phyloP scores from a whole-genome alignment of 2,329 filamentous ascomycete genomes.

The Neodidymelliopsis sp. region DNA sequence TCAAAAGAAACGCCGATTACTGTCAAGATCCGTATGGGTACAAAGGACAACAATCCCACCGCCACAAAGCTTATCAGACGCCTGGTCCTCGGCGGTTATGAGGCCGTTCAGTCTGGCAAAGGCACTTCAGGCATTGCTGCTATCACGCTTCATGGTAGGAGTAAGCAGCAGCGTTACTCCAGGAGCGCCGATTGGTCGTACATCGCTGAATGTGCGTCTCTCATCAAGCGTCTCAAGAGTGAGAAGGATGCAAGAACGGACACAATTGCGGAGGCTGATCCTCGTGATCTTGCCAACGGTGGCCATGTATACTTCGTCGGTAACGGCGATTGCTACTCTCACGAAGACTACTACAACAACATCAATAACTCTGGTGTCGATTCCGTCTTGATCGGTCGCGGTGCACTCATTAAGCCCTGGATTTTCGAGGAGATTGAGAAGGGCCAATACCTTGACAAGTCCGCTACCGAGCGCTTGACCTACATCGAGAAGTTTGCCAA shows the following conservation, averaged over 20 bases:
- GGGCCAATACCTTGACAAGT: constrained; percentile 95
- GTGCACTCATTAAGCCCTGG: constrained; percentile 97
- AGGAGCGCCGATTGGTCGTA: constrained; percentile 93
- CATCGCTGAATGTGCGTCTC: constrained; percentile 85
- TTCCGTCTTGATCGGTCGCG: constrained; percentile 96
- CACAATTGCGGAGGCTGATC: constrained; percentile 79
- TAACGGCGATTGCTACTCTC: constrained; percentile 96
- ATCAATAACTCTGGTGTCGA: constrained; percentile 82
- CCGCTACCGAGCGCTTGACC: constrained; percentile 80
- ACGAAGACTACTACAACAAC: constrained; percentile 83
- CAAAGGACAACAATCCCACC: constrained; percentile 78
- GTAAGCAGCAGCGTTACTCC: constrained; percentile 92
- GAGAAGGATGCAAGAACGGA: constrained; percentile 73
- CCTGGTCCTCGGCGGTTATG: constrained; percentile 79
- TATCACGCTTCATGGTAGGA: constrained; percentile 93
- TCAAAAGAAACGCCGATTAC: constrained; percentile 91
- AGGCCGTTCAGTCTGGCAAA: constrained; percentile 69
- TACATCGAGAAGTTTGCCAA: constrained; percentile 90
- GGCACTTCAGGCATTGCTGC: constrained; percentile 80
- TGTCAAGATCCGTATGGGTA: constrained; percentile 92
- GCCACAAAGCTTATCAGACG: constrained; percentile 83
- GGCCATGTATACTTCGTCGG: constrained; percentile 88
- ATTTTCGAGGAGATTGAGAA: constrained; percentile 94
- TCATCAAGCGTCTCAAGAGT: constrained; percentile 81
- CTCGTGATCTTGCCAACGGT: constrained; percentile 71